phyloP scores from a whole-genome alignment of 345 rosid genomes.

The Dipteronia dyeriana region DNA sequence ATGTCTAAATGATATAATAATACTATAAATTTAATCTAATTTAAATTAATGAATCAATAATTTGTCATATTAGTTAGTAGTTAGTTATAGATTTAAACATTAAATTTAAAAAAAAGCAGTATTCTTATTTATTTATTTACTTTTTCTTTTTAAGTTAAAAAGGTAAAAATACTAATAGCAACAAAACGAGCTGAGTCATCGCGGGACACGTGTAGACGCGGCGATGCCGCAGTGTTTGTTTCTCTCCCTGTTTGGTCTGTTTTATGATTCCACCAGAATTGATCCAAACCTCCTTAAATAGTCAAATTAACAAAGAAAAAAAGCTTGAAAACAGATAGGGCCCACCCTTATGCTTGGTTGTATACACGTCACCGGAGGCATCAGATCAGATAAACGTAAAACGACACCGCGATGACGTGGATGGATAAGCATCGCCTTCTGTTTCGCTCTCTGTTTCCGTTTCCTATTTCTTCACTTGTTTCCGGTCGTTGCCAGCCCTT shows the following conservation, averaged over 20 bases:
- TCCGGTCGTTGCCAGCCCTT: background rate
- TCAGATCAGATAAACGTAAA: background rate
- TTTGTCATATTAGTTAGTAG: too few relatives aligned
- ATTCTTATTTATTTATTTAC: too few relatives aligned
- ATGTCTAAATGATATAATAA: too few relatives aligned
- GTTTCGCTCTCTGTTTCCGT: background rate
- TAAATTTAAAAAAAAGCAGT: too few relatives aligned
- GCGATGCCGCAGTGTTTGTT: conserved; percentile 13
- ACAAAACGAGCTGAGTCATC: too few relatives aligned
- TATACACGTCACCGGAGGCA: background rate
- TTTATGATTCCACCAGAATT: too few relatives aligned
- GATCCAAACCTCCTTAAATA: background rate
- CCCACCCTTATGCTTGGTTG: background rate
- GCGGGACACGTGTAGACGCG: conserved; percentile 7
- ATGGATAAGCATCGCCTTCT: conserved; percentile 33
- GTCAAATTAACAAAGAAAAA: background rate
- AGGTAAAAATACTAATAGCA: too few relatives aligned
- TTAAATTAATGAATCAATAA: too few relatives aligned
- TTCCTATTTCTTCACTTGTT: background rate
- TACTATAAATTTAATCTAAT: too few relatives aligned
- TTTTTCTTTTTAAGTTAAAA: too few relatives aligned
- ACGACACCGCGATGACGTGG: conserved; percentile 17
- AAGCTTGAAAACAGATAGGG: too few relatives aligned
- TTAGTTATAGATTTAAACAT: too few relatives aligned
- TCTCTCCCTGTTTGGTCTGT: background rate